Conservation (phyloP, 1,284 basidiomycete genomes). For the Trametes sp. region DNA sequence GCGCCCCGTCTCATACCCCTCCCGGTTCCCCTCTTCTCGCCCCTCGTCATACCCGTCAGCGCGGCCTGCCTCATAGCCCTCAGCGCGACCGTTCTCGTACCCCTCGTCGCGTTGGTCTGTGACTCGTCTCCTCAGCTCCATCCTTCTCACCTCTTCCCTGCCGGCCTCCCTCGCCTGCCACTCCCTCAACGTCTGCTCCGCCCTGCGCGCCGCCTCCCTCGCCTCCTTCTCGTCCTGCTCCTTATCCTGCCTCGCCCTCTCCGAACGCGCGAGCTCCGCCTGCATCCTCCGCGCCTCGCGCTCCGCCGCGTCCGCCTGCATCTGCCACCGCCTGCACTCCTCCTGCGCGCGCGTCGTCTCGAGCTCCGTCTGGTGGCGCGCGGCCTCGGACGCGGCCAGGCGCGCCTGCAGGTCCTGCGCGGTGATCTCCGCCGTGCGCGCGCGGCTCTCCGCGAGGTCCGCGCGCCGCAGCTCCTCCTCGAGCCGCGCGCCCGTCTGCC, state of each 20-base stretch:
- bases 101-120: slow-evolving; percentile 53
- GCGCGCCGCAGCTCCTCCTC: slow-evolving; percentile 64
- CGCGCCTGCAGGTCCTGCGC: slow-evolving; percentile 51
- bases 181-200: slow-evolving; percentile 55
- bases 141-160: slow-evolving; percentile 49
- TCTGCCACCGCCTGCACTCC: slow-evolving; percentile 56
- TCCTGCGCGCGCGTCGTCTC: slow-evolving; percentile 54
- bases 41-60: slow-evolving; percentile 36
- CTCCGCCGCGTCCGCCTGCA: slow-evolving; percentile 58
- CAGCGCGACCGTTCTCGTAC: slow-evolving; percentile 48
- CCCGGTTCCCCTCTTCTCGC: slow-evolving; percentile 51
- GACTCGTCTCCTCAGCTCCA: slow-evolving; percentile 49
- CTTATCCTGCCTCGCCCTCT: slow-evolving; percentile 55
- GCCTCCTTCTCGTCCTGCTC: slow-evolving; percentile 56
- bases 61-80: slow-evolving; percentile 47
- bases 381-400: slow-evolving; percentile 53
- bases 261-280: slow-evolving; percentile 50
- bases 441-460: slow-evolving; percentile 58
- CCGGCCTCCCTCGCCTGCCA: slow-evolving; percentile 56
- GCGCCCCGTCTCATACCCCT: slow-evolving; percentile 56
- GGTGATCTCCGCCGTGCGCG: slow-evolving; percentile 59
- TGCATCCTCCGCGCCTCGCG: slow-evolving; percentile 55
- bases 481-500: slow-evolving; percentile 59
- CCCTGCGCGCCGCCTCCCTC: slow-evolving; percentile 54
- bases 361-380: slow-evolving; percentile 53